Percentiles rank a stretch among this genome's conserved stretches.
These are phyloP conservation scores for Triglochin maritima DNA, from an alignment of 106 monocot species.

Conservation along the genomic window DNA sequence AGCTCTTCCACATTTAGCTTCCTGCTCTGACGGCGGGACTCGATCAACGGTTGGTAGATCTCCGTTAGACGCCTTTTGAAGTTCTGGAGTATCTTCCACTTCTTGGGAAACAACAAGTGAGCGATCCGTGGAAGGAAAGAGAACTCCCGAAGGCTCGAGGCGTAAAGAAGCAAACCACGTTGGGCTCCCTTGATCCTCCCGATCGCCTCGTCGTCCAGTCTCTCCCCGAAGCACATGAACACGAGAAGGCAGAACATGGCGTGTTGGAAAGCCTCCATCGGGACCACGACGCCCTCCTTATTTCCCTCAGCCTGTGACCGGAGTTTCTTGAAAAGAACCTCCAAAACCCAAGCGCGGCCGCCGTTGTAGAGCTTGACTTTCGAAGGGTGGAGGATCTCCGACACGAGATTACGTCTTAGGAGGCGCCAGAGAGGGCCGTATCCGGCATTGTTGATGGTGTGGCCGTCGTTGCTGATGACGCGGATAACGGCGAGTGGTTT, in stretches of 20 bases:
- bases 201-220: not conserved
- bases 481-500: not conserved
- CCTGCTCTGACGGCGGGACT: not conserved
- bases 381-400: no score
- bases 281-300: no score
- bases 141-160: no score
- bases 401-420: conserved; percentile 9
- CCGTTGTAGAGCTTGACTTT: not conserved
- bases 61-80: no score
- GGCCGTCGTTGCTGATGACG: not conserved
- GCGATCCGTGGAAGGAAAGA: no score
- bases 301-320: not conserved
- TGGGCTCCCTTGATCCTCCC: not conserved
- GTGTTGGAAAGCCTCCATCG: not conserved
- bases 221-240: no score
- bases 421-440: conserved; percentile 4
- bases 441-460: not conserved
- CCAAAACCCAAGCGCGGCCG: not conserved
- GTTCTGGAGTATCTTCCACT: no score
- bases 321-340: not conserved
- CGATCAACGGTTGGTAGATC: not conserved
- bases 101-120: no score
- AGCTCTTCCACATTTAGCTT: not conserved
- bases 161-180: no score
- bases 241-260: no score